A percentile compares a stretch with the other conserved stretches of the same genome.
Conservation (phyloP, 2,329 filamentous ascomycete genomes). For the Raffaelea albimanens region DNA sequence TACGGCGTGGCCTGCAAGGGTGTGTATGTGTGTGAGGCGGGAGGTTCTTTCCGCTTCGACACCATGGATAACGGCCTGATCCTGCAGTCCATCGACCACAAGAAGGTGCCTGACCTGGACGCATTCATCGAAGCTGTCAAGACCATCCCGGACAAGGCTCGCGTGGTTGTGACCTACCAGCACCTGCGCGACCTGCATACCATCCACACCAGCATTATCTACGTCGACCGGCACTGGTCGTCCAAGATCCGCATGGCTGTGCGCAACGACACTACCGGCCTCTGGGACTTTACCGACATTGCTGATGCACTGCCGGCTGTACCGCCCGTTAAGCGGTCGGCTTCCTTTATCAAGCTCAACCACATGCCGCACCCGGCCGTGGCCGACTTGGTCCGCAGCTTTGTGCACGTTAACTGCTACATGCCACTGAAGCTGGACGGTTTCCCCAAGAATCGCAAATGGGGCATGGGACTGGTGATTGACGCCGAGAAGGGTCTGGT, state of each 20-base stretch:
- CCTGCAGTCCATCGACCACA: constrained; percentile 84
- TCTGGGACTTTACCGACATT: constrained; percentile 91
- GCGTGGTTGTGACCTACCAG: constrained; percentile 91
- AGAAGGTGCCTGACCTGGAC: constrained; percentile 77
- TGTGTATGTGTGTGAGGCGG: constrained; percentile 90
- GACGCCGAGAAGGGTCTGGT: constrained; percentile 94
- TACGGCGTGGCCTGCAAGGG: constrained; percentile 89
- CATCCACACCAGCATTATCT: constrained; percentile 82
- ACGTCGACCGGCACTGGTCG: constrained; percentile 92
- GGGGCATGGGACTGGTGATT: constrained; percentile 93
- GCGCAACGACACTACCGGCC: constrained; percentile 77
- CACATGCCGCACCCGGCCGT: constrained; percentile 81
- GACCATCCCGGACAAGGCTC: constrained; percentile 67
- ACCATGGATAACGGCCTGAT: constrained; percentile 88
- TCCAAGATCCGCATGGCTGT: constrained; percentile 88
- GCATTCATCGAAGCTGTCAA: constrained; percentile 89
- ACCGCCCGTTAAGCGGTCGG: constrained; percentile 63
- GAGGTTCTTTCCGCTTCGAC: constrained; percentile 91
- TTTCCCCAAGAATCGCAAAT: constrained; percentile 90
- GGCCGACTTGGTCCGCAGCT: constrained; percentile 88
- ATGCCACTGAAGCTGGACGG: constrained; percentile 96
- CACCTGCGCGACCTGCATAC: constrained; percentile 93
- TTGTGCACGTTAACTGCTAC: constrained; percentile 83
- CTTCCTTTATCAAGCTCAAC: constrained; percentile 85
- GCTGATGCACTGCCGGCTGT: constrained; percentile 70